Conservation (phyloP, 768 basidiomycete species). For the Lentinula sp. region DNA sequence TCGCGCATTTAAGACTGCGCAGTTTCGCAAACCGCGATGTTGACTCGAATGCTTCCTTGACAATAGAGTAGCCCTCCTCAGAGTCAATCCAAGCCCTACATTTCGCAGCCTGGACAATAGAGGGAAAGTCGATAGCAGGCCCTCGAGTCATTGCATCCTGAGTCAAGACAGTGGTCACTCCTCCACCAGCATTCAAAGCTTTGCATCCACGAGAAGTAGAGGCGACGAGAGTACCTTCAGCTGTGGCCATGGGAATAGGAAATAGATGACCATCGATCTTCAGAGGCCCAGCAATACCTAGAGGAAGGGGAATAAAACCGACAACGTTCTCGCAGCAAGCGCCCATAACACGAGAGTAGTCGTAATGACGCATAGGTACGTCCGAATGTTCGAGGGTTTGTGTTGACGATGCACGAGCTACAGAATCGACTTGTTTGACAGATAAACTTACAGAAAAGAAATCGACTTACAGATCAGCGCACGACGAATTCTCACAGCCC, state of each 20-base stretch:
- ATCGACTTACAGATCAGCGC: conserved; percentile 79
- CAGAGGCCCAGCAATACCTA: conserved; percentile 95
- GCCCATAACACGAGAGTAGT: conserved; percentile 90
- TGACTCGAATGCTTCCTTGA: conserved; percentile 87
- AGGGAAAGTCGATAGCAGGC: conserved; percentile 95
- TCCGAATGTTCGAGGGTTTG: conserved; percentile 80
- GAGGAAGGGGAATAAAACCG: conserved; percentile 92
- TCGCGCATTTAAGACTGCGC: conserved; percentile 76
- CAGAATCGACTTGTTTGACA: not conserved
- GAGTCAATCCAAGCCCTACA: conserved; percentile 86
- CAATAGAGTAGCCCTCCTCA: conserved; percentile 65
- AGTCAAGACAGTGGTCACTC: conserved; percentile 89
- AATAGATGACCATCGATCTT: conserved; percentile 79
- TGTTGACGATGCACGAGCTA: conserved; percentile 81
- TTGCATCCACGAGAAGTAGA: conserved; percentile 98
- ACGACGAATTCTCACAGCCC: conserved; percentile 83
- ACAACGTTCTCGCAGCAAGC: conserved; percentile 99
- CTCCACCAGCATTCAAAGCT: conserved; percentile 93
- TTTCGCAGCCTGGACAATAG: conserved; percentile 68
- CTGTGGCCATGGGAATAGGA: conserved; percentile 98
- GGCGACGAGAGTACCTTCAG: conserved; percentile 98
- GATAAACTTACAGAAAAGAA: not conserved
- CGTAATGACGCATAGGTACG: conserved; percentile 80
- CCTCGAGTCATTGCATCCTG: conserved; percentile 97
- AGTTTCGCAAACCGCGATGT: conserved; percentile 91